Evolutionary conservation across 805 yeast genomes (phyloP).

Genomic region (Yarrowia divulgata): DNA sequence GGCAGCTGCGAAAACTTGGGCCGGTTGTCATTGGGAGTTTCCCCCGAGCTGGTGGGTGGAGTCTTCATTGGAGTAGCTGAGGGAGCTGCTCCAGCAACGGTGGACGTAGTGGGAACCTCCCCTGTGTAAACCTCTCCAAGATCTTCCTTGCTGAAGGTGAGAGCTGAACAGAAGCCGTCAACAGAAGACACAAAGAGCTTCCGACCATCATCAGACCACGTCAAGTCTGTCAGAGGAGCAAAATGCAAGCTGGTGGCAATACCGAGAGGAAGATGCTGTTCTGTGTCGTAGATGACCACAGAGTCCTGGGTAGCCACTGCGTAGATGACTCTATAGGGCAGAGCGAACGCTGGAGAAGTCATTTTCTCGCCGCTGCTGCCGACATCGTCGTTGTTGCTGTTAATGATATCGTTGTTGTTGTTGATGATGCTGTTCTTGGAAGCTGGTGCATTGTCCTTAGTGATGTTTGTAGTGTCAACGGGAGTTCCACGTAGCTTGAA

Average conservation of each 20-base stretch:
- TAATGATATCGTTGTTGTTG: too few relatives aligned
- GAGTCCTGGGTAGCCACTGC: constrained; percentile 94
- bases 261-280: constrained; percentile 70
- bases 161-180: constrained; percentile 87
- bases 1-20: constrained; percentile 39
- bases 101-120: constrained; percentile 21
- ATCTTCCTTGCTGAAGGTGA: constrained; percentile 60
- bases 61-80: constrained; percentile 1
- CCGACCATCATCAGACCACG: constrained; percentile 83
- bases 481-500: constrained; percentile 54
- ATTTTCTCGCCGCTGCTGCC: constrained; percentile 8
- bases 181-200: constrained; percentile 78
- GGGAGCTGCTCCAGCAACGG: constrained; percentile 11
- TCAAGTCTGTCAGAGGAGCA: constrained; percentile 83
- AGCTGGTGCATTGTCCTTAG: not conserved
- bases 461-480: constrained; percentile 17
- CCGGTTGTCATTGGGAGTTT: constrained; percentile 12
- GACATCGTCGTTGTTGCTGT: too few relatives aligned
- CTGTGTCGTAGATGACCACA: constrained; percentile 82
- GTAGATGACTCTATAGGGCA: constrained; percentile 83
- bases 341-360: constrained; percentile 54
- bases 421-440: not conserved
- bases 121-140: constrained; percentile 57
- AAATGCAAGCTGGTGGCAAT: constrained; percentile 82
- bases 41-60: not conserved